phyloP scores from a whole-genome alignment of 1,139 yeast genomes.

The Sugiyamaella japonica region DNA sequence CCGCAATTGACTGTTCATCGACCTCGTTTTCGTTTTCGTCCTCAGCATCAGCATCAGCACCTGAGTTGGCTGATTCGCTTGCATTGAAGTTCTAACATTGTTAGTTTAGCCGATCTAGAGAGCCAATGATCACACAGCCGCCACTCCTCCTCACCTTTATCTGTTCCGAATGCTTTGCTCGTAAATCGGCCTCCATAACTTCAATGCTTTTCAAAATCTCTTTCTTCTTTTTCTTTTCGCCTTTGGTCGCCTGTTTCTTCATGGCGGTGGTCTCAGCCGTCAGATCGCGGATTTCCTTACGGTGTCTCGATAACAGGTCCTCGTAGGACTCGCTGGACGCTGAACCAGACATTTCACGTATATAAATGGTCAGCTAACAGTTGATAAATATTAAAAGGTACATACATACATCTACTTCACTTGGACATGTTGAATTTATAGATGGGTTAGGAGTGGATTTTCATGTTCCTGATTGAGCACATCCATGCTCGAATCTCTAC shows the following conservation, averaged over 20 bases:
- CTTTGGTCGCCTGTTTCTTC: constrained; percentile 81
- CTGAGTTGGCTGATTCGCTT: not conserved
- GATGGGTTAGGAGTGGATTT: not conserved
- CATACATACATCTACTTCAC: not conserved
- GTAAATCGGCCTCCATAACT: constrained; percentile 58
- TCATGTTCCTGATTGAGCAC: not conserved
- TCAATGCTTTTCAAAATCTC: constrained; percentile 55
- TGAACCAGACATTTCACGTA: not conserved
- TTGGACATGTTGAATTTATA: not conserved
- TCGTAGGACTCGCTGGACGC: constrained; percentile 46
- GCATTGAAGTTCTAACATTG: constrained; percentile 1
- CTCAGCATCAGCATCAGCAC: not conserved
- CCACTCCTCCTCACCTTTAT: constrained; percentile 13
- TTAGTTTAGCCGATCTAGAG: not conserved
- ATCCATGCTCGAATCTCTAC: too few species aligned
- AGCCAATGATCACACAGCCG: too few species aligned
- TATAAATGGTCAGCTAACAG: not conserved
- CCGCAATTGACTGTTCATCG: constrained; percentile 56
- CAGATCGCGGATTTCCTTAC: constrained; percentile 66
- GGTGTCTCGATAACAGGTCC: constrained; percentile 60
- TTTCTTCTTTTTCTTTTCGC: constrained; percentile 61
- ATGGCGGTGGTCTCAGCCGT: constrained; percentile 66
- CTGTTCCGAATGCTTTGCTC: constrained; percentile 47
- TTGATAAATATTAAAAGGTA: too few species aligned
- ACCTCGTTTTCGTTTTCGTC: constrained; percentile 24